Evolutionary conservation across 2,329 filamentous ascomycete species (phyloP), one percentile per base, ranked within the genome.

Genomic region (Chaetomiaceae sp.): DNA sequence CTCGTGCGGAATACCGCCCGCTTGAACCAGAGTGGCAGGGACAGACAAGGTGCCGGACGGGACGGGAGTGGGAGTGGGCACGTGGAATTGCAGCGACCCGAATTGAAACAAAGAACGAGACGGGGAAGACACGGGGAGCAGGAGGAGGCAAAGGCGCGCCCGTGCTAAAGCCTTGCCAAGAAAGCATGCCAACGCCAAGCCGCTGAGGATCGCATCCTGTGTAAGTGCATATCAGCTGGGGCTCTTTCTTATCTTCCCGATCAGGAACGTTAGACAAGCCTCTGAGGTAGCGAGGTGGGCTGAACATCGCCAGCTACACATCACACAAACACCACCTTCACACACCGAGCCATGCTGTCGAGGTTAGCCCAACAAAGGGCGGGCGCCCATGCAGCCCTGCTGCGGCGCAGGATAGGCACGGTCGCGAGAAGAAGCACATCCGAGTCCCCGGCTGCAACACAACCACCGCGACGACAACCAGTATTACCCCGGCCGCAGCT

Each of bases 321-420:
- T 27, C 27, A 34, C 22, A 27, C 26, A 30, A 26, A 35, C 43
- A 38, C n/a, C 33, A 34, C 42, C 49, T n/a, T 15, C 42, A 49
- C 18, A 48, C 34, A 26, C 24, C 35, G 34, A 49, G 30, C 38
- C 40, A 67, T 68, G 65, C 56, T 66, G 38, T 63, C 62, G n/a
- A 60, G 61, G 56, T 53, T 61, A 60, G 47, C 60, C 42, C 58
- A 59, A 42, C 58, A 60, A 52, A 62, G 63, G 55, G 58, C 57
- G 17, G 44, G 55, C 37, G 49, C 48, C 42, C 57, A 54, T 15
- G 39, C 57, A 38, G 40, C 43, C 38, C 55, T 53, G 38, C 41
- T 53, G 15, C 43, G 57, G 39, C 57, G 56, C 35, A 61, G 49
- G 38, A 45, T 47, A 45, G 17, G 24, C n/a, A n/a, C n/a, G n/a